A percentile compares a stretch with the other conserved stretches of the same genome.
These are phyloP conservation scores for Blastobotrys robertii DNA, from an alignment of 805 yeast genomes.

Conservation along the genomic window DNA sequence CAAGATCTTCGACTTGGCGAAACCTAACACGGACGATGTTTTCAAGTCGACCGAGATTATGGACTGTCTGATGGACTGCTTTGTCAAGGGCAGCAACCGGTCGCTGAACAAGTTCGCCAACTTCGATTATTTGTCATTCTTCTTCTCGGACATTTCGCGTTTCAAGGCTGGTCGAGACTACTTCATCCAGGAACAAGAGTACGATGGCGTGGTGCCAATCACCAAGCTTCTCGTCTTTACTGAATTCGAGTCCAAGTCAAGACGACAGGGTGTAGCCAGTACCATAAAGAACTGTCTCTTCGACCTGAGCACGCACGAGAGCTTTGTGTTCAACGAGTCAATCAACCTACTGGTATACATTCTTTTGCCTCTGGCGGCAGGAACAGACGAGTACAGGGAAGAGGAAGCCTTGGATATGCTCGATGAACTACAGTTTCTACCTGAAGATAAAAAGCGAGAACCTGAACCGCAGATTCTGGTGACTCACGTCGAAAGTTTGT, in stretches of 20 bases:
- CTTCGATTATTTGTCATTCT: slow-evolving; percentile 75
- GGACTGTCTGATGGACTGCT: slow-evolving; percentile 81
- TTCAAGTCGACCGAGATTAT: slow-evolving; percentile 44
- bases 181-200: slow-evolving; percentile 60
- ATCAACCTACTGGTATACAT: slow-evolving; percentile 76
- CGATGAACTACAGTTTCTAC: slow-evolving; percentile 72
- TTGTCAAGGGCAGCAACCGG: slow-evolving; percentile 74
- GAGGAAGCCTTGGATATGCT: slow-evolving; percentile 86
- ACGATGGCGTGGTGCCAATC: slow-evolving; percentile 69
- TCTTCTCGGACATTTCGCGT: slow-evolving; percentile 84
- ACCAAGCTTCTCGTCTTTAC: slow-evolving; percentile 78
- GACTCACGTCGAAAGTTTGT: slow-evolving; percentile 68
- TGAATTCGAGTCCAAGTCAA: slow-evolving; percentile 59
- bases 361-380: slow-evolving; percentile 63
- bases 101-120: slow-evolving; percentile 60
- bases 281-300: slow-evolving; percentile 85
- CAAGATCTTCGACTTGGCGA: slow-evolving; percentile 35
- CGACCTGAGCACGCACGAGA: slow-evolving; percentile 59
- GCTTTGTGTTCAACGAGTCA: slow-evolving; percentile 46
- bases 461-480: slow-evolving; percentile 51
- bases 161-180: slow-evolving; percentile 50
- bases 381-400: slow-evolving; percentile 62
- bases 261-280: slow-evolving; percentile 89
- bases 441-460: slow-evolving; percentile 69
- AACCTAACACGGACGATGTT: slow-evolving; percentile 22